Evolutionary conservation across 2,329 filamentous ascomycete genomes (phyloP).

Genomic region (Alternaria hordeiaustralica): DNA sequence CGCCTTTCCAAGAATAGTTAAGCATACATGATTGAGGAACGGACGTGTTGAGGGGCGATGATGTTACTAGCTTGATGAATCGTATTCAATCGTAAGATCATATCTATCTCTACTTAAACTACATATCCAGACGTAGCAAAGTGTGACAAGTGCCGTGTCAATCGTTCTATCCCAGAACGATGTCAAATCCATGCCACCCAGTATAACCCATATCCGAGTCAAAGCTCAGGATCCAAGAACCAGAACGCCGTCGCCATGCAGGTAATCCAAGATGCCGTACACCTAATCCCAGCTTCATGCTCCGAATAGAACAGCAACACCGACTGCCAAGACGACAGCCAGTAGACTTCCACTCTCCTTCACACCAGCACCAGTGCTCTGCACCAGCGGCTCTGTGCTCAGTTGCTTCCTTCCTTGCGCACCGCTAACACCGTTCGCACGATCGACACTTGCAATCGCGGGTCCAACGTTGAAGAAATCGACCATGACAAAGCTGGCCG

Average conservation of each 20-base stretch:
- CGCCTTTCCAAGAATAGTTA: constrained; percentile 39
- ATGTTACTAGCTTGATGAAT: background rate
- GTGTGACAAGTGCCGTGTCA: background rate
- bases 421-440: constrained; percentile 65
- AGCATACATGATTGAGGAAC: background rate
- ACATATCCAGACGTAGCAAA: constrained; percentile 1
- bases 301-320: constrained; percentile 38
- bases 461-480: constrained; percentile 81
- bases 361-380: constrained; percentile 22
- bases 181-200: background rate
- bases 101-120: background rate
- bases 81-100: background rate
- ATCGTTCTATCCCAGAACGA: background rate
- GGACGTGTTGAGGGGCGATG: background rate
- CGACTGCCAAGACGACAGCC: constrained; percentile 41
- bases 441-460: constrained; percentile 73
- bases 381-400: constrained; percentile 23
- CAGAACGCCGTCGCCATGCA: constrained; percentile 12
- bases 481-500: constrained; percentile 76
- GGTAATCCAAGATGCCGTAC: constrained; percentile 17
- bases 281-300: constrained; percentile 7
- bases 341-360: constrained; percentile 28
- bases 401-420: constrained; percentile 35
- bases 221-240: background rate
- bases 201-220: background rate